Percentiles rank a stretch among this genome's conserved stretches.
These are phyloP conservation scores for Syzygium jambos DNA, from an alignment of 345 rosid genomes.

Conservation along the genomic window DNA sequence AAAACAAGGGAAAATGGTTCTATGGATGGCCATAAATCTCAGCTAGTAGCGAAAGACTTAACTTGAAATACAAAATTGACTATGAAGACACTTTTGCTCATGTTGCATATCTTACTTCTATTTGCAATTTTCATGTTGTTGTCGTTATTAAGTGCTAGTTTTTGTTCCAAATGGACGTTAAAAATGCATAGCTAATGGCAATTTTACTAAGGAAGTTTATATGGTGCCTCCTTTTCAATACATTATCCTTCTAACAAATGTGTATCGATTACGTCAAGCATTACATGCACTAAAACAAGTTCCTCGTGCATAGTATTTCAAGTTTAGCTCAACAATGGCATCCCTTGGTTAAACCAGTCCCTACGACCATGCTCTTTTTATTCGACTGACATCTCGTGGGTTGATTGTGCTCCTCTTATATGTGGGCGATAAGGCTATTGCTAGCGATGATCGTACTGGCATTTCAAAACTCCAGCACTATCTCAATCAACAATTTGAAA, in stretches of 20 bases:
- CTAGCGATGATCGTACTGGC: background rate
- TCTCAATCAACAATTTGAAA: background rate
- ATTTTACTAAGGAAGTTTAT: background rate
- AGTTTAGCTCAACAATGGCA: background rate
- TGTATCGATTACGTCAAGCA: background rate
- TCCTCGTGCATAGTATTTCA: background rate
- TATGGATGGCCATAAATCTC: no score
- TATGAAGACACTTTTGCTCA: background rate
- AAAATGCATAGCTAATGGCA: background rate
- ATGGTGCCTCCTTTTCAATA: background rate
- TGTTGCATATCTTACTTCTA: background rate
- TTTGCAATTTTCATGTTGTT: no score
- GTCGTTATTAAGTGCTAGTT: background rate
- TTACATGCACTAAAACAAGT: no score
- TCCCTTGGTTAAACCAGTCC: no score
- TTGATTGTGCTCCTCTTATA: background rate
- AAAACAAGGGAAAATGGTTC: no score
- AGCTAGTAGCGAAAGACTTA: background rate
- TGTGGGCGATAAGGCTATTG: no score
- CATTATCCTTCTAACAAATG: background rate
- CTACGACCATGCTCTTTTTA: background rate
- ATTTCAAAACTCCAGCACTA: background rate
- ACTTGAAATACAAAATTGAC: background rate
- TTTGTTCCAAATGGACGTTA: no score
- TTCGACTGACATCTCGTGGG: background rate